These are phyloP conservation scores for Yamadazyma oceani DNA, from an alignment of 1,139 yeast species.

Conservation along the genomic window DNA sequence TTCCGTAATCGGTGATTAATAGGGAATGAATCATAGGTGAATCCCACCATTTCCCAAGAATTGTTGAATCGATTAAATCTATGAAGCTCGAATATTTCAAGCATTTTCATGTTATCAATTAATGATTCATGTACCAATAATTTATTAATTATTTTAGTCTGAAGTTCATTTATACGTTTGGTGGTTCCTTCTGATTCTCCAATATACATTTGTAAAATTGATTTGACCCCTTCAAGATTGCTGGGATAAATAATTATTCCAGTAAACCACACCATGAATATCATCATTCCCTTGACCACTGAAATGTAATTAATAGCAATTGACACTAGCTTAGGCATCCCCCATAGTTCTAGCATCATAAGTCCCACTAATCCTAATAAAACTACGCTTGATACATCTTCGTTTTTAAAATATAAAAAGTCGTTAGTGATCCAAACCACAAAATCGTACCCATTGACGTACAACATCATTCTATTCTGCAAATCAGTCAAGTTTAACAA, in stretches of 20 bases:
- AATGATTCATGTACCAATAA: conserved; percentile 12
- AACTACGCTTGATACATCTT: conserved; percentile 56
- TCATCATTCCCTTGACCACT: conserved; percentile 32
- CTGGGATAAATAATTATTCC: conserved; percentile 56
- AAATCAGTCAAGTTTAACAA: conserved; percentile 77
- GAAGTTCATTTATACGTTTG: conserved; percentile 47
- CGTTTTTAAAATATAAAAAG: conserved; percentile 67
- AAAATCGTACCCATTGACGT: conserved; percentile 63
- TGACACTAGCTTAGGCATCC: conserved; percentile 35
- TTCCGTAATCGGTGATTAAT: conserved; percentile 28
- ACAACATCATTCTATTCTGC: conserved; percentile 78
- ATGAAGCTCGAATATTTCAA: conserved; percentile 76
- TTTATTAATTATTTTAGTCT: conserved; percentile 18
- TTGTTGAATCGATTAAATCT: conserved; percentile 45
- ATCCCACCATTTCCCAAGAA: conserved; percentile 64
- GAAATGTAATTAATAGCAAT: conserved; percentile 23
- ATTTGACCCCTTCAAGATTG: conserved; percentile 31
- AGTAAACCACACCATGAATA: conserved; percentile 52
- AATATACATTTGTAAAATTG: conserved; percentile 38
- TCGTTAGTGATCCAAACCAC: conserved; percentile 49
- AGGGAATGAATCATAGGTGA: conserved; percentile 54
- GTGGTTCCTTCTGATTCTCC: conserved; percentile 55
- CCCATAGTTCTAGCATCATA: conserved; percentile 27
- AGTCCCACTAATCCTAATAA: conserved; percentile 35
- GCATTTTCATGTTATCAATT: conserved; percentile 29